Conservation (phyloP, 495 filamentous ascomycete species). For the Opeltia flavorubescens region DNA sequence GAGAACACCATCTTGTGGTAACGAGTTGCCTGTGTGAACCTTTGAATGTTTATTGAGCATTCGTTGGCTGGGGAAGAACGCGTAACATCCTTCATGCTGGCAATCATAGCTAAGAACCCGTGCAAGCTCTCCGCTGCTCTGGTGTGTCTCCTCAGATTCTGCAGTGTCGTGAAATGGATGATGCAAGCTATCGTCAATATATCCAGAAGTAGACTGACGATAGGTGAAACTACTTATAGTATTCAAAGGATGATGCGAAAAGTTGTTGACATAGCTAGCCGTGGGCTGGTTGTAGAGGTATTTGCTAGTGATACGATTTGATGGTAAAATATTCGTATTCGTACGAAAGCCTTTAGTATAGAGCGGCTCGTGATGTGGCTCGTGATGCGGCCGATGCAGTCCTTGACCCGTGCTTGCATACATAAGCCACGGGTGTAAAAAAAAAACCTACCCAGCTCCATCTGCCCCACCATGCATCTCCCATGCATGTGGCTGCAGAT, state of each 20-base stretch:
- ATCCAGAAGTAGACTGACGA: too few relatives aligned
- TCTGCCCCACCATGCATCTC: neutral
- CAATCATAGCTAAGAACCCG: neutral
- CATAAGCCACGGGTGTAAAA: neutral
- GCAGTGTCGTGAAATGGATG: neutral
- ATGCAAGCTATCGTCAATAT: too few relatives aligned
- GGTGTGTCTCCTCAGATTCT: neutral
- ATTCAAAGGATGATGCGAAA: too few relatives aligned
- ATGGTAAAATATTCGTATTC: too few relatives aligned
- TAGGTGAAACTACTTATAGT: too few relatives aligned
- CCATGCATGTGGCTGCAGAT: neutral
- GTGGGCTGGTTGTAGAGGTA: too few relatives aligned
- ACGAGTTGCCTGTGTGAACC: neutral
- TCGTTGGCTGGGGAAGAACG: neutral
- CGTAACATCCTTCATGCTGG: neutral
- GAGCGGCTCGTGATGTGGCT: neutral
- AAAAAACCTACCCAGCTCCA: slow-evolving; percentile 3
- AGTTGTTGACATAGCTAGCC: too few relatives aligned
- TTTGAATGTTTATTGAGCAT: neutral
- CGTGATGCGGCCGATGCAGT: neutral
- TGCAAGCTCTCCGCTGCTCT: neutral
- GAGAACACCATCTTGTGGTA: too few relatives aligned
- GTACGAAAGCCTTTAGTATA: too few relatives aligned
- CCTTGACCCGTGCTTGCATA: neutral
- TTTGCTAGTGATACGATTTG: too few relatives aligned